A percentile compares a stretch with the other conserved stretches of the same genome.
These are phyloP conservation scores for Westerdykella ornata DNA, from an alignment of 2,329 filamentous ascomycete species.

Conservation along the genomic window DNA sequence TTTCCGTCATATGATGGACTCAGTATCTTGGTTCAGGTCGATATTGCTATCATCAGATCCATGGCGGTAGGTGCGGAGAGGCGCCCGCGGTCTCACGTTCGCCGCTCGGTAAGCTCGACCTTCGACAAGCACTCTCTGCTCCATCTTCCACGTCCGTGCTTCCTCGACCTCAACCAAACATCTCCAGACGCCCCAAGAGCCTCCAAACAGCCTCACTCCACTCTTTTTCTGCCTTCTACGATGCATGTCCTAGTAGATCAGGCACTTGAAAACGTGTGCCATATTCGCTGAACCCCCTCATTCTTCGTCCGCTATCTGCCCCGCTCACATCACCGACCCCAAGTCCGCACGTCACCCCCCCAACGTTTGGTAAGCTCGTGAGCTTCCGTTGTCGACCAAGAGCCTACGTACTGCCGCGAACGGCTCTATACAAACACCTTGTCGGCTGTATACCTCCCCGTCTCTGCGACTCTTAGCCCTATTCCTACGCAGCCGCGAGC, in stretches of 20 bases:
- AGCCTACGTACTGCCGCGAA: too few species aligned
- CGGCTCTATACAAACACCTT: too few species aligned
- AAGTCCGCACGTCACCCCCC: slow-evolving; percentile 3
- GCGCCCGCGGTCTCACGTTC: not conserved
- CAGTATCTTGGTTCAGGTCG: not conserved
- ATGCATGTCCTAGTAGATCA: slow-evolving; percentile 26
- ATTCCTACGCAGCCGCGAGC: slow-evolving; percentile 2
- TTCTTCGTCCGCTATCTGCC: too few species aligned
- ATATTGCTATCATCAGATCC: slow-evolving; percentile 8
- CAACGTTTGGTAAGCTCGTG: slow-evolving; percentile 2
- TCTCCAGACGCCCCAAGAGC: slow-evolving; percentile 1
- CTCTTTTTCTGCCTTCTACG: slow-evolving; percentile 6
- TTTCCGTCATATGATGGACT: too few species aligned
- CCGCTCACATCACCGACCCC: slow-evolving; percentile 1
- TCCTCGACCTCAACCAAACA: slow-evolving; percentile 6
- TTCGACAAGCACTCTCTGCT: slow-evolving; percentile 4
- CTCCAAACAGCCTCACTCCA: slow-evolving; percentile 5
- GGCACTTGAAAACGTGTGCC: slow-evolving; percentile 18
- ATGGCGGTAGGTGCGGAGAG: slow-evolving; percentile 7
- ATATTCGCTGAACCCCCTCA: slow-evolving; percentile 16
- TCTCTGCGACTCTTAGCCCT: not conserved
- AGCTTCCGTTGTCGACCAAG: not conserved
- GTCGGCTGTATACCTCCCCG: not conserved
- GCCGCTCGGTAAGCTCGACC: not conserved
- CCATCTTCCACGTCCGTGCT: slow-evolving; percentile 3